These are phyloP conservation scores for Corylus avellana DNA, from an alignment of 306 rosid genomes.

Conservation along the genomic window DNA sequence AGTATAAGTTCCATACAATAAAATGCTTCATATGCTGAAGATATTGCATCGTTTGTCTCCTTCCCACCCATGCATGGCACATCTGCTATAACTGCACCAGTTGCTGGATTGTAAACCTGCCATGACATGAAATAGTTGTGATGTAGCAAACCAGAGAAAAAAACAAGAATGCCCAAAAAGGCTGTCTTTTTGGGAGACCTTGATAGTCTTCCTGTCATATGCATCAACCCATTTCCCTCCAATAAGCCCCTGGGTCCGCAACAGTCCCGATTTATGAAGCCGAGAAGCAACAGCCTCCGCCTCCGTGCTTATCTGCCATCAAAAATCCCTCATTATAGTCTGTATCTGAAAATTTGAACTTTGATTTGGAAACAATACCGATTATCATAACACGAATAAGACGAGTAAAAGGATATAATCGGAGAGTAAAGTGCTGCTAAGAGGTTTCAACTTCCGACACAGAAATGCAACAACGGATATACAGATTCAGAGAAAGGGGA, in stretches of 20 bases:
- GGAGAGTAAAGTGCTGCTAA: not conserved
- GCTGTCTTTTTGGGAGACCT: constrained; percentile 42
- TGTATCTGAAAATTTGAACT: not conserved
- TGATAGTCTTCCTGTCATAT: constrained; percentile 73
- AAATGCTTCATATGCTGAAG: constrained; percentile 77
- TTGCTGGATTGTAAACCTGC: constrained; percentile 91
- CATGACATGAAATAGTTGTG: constrained; percentile 18
- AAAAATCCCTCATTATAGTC: constrained; percentile 13
- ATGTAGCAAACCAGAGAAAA: not conserved
- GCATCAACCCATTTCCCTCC: constrained; percentile 94
- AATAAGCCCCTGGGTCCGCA: constrained; percentile 87
- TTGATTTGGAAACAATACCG: not conserved
- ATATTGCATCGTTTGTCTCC: constrained; percentile 92
- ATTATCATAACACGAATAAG: no score
- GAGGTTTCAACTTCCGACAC: no score
- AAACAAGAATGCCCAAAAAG: not conserved
- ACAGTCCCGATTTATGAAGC: constrained; percentile 66
- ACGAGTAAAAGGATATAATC: no score
- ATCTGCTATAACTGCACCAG: constrained; percentile 81
- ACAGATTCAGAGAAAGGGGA: not conserved
- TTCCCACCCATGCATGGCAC: constrained; percentile 85
- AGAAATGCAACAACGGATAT: not conserved
- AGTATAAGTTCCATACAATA: constrained; percentile 47
- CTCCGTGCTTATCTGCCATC: constrained; percentile 65
- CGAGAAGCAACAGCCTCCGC: constrained; percentile 53